phyloP scores from a whole-genome alignment of 371 early-diverging fungal genomes.

The Lichtheimia ramosa region DNA sequence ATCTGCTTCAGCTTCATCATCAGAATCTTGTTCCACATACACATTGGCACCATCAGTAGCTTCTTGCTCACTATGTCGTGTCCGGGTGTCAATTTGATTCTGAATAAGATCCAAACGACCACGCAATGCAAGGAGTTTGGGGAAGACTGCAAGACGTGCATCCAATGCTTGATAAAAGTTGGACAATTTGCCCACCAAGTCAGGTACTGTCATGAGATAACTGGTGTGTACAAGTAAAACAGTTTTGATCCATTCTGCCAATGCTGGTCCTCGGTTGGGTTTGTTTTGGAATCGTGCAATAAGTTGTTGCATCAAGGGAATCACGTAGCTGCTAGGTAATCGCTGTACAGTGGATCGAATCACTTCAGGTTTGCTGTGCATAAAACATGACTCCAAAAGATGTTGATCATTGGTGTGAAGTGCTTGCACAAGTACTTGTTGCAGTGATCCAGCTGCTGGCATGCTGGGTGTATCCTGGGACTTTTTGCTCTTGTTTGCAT shows the following conservation, averaged over 20 bases:
- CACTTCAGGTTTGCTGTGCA: conserved; percentile 58
- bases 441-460: conserved; percentile 63
- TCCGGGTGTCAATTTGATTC: conserved; percentile 65
- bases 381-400: conserved; percentile 69
- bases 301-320: conserved; percentile 70
- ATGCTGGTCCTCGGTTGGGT: conserved; percentile 61
- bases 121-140: conserved; percentile 63
- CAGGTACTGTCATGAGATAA: conserved; percentile 72
- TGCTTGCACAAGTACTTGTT: conserved; percentile 76
- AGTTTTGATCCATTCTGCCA: conserved; percentile 79
- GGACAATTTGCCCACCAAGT: conserved; percentile 62
- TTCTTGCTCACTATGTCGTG: conserved; percentile 41
- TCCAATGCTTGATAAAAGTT: conserved; percentile 75
- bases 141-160: conserved; percentile 58
- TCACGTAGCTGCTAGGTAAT: conserved; percentile 71
- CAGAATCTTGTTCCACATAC: conserved; percentile 64
- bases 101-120: conserved; percentile 82
- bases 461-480: conserved; percentile 20
- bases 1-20: conserved; percentile 47
- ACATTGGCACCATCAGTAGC: conserved; percentile 18
- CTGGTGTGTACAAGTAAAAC: conserved; percentile 69
- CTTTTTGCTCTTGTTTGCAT: conserved; percentile 18
- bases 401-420: conserved; percentile 70
- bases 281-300: conserved; percentile 65
- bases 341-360: conserved; percentile 70